phyloP scores from a whole-genome alignment of 306 rosid genomes.

The Oemleria cerasiformis region DNA sequence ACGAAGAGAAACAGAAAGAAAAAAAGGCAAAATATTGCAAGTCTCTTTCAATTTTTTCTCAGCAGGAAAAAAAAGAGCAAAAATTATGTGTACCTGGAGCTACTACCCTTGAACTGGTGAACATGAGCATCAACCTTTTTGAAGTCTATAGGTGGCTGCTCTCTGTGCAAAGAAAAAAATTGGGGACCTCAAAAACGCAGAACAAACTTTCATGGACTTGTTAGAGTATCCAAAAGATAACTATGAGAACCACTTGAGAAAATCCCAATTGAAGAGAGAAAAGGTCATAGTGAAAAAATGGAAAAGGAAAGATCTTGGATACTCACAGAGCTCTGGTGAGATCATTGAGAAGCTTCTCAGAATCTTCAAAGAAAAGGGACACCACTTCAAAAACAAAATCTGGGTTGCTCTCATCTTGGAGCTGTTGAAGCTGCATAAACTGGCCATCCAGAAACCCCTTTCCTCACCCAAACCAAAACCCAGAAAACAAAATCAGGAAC shows the following conservation, averaged over 20 bases:
- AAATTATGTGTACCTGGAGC: slow-evolving; percentile 67
- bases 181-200: slow-evolving; percentile 14
- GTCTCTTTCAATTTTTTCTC: not conserved
- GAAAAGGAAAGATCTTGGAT: slow-evolving; percentile 17
- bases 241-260: not conserved
- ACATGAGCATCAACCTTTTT: slow-evolving; percentile 88
- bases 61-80: not conserved
- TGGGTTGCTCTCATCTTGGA: slow-evolving; percentile 94
- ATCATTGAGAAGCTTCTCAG: slow-evolving; percentile 92
- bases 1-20: not conserved
- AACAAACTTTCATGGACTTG: slow-evolving; percentile 9
- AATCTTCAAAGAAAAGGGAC: slow-evolving; percentile 91
- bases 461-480: slow-evolving; percentile 23
- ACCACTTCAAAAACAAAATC: slow-evolving; percentile 93
- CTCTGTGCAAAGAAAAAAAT: slow-evolving; percentile 40
- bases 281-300: not conserved
- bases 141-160: slow-evolving; percentile 73
- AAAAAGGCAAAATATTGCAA: not conserved
- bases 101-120: slow-evolving; percentile 97
- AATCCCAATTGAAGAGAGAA: slow-evolving; percentile 2
- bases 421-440: slow-evolving; percentile 92
- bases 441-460: slow-evolving; percentile 82
- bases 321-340: slow-evolving; percentile 76
- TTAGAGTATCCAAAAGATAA: slow-evolving; percentile 19
- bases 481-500: slow-evolving; percentile 7